Conservation (phyloP, 2,329 filamentous ascomycete species). For the Microcyclosporella mali region DNA sequence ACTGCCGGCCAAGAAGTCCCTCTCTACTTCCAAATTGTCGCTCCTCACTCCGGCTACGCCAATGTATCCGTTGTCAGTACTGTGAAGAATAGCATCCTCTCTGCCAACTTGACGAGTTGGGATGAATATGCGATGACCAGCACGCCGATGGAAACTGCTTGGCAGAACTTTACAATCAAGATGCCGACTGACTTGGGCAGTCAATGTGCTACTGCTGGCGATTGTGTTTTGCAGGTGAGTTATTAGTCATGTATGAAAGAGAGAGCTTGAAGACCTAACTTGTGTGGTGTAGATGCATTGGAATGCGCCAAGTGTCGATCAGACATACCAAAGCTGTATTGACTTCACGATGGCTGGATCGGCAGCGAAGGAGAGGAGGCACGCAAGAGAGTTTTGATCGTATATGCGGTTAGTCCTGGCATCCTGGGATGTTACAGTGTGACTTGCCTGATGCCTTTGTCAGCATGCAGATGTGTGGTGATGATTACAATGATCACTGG, state of each 20-base stretch:
- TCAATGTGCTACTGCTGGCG: conserved; percentile 44
- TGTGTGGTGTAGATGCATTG: conserved; percentile 50
- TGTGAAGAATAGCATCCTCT: conserved; percentile 47
- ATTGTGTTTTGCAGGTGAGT: conserved; percentile 48
- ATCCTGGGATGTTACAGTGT: too few relatives aligned
- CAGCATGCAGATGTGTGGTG: too few relatives aligned
- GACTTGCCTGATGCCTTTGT: too few relatives aligned
- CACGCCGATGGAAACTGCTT: conserved; percentile 37
- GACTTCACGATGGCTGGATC: conserved; percentile 47
- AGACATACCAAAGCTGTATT: conserved; percentile 59
- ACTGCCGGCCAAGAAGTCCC: conserved; percentile 44
- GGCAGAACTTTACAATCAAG: conserved; percentile 49
- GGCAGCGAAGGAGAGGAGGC: conserved; percentile 8
- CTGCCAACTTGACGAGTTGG: conserved; percentile 49
- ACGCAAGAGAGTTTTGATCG: not conserved
- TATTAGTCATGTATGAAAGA: too few relatives aligned
- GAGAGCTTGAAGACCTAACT: not conserved
- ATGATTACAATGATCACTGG: too few relatives aligned
- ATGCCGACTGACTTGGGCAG: conserved; percentile 46
- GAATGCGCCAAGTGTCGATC: conserved; percentile 49
- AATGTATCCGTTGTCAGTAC: conserved; percentile 56
- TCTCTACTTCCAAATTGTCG: conserved; percentile 44
- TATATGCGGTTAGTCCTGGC: too few relatives aligned
- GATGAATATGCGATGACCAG: conserved; percentile 49
- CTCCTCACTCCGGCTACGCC: conserved; percentile 50